Evolutionary conservation across 2,329 filamentous ascomycete genomes (phyloP).

Genomic region (Calonectria fujianensis): DNA sequence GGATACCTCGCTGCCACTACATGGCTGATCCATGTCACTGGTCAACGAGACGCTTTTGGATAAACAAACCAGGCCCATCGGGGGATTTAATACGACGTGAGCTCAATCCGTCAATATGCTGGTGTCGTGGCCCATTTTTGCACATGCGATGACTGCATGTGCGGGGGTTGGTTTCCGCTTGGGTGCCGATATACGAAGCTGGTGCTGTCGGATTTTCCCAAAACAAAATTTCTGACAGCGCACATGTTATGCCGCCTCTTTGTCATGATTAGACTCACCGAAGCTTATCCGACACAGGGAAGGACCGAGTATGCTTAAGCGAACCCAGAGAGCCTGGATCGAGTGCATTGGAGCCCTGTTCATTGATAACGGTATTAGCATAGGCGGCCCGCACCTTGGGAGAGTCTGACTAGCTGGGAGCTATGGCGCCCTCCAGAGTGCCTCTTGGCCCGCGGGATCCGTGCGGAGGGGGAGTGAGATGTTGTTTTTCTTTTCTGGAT

Average conservation of each 20-base stretch:
- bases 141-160: constrained; percentile 1
- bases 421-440: background rate
- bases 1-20: background rate
- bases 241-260: constrained; percentile 13
- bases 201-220: constrained; percentile 16
- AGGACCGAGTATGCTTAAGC: constrained; percentile 16
- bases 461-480: constrained; percentile 2
- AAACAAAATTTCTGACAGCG: constrained; percentile 1
- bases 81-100: constrained; percentile 8
- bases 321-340: constrained; percentile 5
- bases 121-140: constrained; percentile 5
- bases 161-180: constrained; percentile 25
- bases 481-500: background rate
- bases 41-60: constrained; percentile 14
- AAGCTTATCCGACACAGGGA: background rate
- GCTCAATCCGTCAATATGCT: background rate
- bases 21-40: constrained; percentile 29
- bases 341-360: background rate
- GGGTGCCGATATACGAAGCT: constrained; percentile 27
- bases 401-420: background rate
- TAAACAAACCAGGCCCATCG: constrained; percentile 4
- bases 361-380: background rate
- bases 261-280: constrained; percentile 20
- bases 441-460: background rate
- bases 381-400: background rate